These are phyloP conservation scores for Cryptosporidium tyzzeri DNA, from an alignment of 169 alveolate species.

Conservation along the genomic window DNA sequence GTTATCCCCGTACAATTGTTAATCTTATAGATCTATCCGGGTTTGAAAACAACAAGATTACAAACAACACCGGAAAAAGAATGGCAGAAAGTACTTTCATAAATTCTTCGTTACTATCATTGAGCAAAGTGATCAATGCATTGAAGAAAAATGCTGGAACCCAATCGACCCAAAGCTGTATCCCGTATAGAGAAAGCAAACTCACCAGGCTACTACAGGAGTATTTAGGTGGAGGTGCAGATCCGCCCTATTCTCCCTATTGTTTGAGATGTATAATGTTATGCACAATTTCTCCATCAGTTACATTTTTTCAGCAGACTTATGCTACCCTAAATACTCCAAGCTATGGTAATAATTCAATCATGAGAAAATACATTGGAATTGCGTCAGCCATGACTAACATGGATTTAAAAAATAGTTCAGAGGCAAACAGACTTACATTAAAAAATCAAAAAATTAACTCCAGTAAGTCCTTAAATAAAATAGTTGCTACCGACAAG, in stretches of 20 bases:
- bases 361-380: constrained; percentile 50
- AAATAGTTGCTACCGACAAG: background rate
- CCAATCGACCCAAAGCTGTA: constrained; percentile 51
- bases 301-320: constrained; percentile 73
- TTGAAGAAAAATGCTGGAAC: constrained; percentile 72
- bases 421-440: background rate
- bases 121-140: constrained; percentile 75
- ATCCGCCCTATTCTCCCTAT: constrained; percentile 74
- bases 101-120: constrained; percentile 65
- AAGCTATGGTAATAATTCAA: constrained; percentile 31
- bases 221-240: constrained; percentile 76
- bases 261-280: constrained; percentile 73
- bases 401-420: background rate
- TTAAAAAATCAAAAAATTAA: background rate
- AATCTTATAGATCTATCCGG: constrained; percentile 76
- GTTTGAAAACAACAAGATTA: constrained; percentile 58
- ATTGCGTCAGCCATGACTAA: background rate
- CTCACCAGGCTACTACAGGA: constrained; percentile 73
- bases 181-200: constrained; percentile 77
- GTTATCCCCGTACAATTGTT: constrained; percentile 69
- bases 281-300: constrained; percentile 74
- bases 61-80: constrained; percentile 71
- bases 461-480: background rate
- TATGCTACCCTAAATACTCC: constrained; percentile 76
- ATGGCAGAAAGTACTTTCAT: constrained; percentile 76